Conservation (phyloP, 2,329 filamentous ascomycete species). For the Penicillium sp. region DNA sequence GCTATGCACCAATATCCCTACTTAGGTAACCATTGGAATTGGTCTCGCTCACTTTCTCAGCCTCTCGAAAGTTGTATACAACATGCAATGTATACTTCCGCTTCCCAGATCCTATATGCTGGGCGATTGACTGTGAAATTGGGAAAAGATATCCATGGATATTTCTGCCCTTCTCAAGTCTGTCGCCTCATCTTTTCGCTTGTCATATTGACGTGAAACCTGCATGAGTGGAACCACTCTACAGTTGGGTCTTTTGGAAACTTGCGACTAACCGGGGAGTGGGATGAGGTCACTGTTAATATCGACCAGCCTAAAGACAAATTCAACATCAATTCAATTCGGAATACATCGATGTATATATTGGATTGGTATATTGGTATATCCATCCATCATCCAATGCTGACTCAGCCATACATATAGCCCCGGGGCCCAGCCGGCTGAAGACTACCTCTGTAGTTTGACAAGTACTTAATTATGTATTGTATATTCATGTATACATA, state of each 20-base stretch:
- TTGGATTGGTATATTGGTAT: not conserved
- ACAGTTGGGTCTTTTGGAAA: not conserved
- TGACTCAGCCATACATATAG: not conserved
- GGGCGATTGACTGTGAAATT: not conserved
- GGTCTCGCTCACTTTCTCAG: not conserved
- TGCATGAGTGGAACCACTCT: slow-evolving; percentile 10
- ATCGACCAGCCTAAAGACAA: not conserved
- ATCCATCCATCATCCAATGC: not conserved
- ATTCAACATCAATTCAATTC: not conserved
- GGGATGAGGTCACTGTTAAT: slow-evolving; percentile 1
- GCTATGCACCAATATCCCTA: not conserved
- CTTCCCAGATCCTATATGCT: not conserved
- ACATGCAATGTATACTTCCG: not conserved
- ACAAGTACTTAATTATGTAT: too few species aligned
- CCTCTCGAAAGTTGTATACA: not conserved
- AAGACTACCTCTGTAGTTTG: too few species aligned
- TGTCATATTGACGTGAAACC: slow-evolving; percentile 11
- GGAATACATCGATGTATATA: not conserved
- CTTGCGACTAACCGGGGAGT: not conserved
- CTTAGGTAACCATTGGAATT: not conserved
- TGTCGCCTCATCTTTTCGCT: not conserved
- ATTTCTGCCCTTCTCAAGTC: not conserved
- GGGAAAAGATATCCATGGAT: not conserved
- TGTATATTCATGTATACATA: too few species aligned
- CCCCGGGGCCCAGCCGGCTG: not conserved